Base-by-base conservation (phyloP, 2,329 filamentous ascomycete genomes). In the Claviceps pazoutovae region DNA sequence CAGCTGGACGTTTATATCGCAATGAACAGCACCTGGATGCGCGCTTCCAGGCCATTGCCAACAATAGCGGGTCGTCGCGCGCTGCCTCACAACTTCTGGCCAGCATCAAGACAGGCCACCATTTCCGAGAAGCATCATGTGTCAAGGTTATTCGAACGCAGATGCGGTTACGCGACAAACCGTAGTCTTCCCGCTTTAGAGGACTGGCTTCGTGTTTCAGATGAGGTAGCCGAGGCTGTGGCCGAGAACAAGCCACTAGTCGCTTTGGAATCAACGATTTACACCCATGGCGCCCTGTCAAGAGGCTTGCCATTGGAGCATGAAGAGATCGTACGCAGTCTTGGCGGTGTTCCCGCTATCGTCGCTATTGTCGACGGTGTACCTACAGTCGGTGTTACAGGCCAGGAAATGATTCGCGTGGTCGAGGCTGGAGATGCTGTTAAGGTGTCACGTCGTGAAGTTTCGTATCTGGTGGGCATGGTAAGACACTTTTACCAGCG, bases 231-330 rank as follows among this genome's bases (percentile, higher is more conserved):
- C 50, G 81, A 88, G 63, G 91, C 90, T 41, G 67, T 96, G 47
- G 74, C 79, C 43, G 78, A 80, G 13, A 82, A 83, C 52, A 83
- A 81, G 60, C 91, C 93, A 0, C 83, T 98, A 4, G 90, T 98
- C 11, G 93, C 91, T 16, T 76, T 98, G 4, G 93, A 98, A 68
- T 89, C 88, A 2, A 95, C 93, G 4, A 97, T 98, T 59, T 97
- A 98, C 68, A 98, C 93, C 1, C 93, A 98, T 69, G 90, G 89
- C 42, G 82, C 85, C 21, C 74, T 98, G 14, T 87, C 88, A n/a
- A 78, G 81, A 37, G 74, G 77, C 46, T 70, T 80, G 19, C 77
- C 84, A 46, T 76, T 94, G 49, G 88, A 97, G 66, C 79, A 97
- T 54, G 88, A 96, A 62, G 81, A 83, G 13, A 75, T 94, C 42